phyloP scores from a whole-genome alignment of 163 green algal species.

The Volvox carteri region DNA sequence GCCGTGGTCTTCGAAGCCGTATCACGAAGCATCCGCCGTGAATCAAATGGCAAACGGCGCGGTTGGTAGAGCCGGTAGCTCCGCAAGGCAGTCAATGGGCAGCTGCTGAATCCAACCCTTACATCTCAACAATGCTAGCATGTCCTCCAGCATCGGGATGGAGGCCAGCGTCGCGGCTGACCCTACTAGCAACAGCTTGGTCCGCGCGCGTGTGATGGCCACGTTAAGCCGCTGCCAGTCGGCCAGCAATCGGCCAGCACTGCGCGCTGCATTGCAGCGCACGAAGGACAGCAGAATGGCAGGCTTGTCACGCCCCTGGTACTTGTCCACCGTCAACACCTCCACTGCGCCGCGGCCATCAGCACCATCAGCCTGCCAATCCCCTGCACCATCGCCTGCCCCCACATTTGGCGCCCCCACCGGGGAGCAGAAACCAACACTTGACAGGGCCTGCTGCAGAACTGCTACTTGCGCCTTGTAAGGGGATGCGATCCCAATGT shows the following conservation, averaged over 20 bases:
- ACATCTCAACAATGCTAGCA: constrained; percentile 33
- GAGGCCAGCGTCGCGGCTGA: constrained; percentile 63
- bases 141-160: constrained; percentile 39
- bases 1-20: too few relatives aligned
- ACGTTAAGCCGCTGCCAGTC: constrained; percentile 96
- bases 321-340: constrained; percentile 93
- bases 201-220: constrained; percentile 88
- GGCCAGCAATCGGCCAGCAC: constrained; percentile 80
- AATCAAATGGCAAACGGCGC: background rate
- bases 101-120: constrained; percentile 2
- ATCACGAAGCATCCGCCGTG: too few relatives aligned
- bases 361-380: background rate
- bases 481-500: constrained; percentile 88
- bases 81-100: constrained; percentile 12
- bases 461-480: constrained; percentile 89
- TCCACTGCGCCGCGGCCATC: constrained; percentile 69
- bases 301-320: constrained; percentile 95
- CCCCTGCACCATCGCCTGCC: background rate
- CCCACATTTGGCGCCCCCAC: background rate
- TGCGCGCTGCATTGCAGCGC: constrained; percentile 72
- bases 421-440: background rate
- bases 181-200: constrained; percentile 88
- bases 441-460: constrained; percentile 12
- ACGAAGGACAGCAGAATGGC: constrained; percentile 91
- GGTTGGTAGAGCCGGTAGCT: background rate